Evolutionary conservation across 106 monocot genomes (phyloP).

Genomic region (Apostasia ramifera): DNA sequence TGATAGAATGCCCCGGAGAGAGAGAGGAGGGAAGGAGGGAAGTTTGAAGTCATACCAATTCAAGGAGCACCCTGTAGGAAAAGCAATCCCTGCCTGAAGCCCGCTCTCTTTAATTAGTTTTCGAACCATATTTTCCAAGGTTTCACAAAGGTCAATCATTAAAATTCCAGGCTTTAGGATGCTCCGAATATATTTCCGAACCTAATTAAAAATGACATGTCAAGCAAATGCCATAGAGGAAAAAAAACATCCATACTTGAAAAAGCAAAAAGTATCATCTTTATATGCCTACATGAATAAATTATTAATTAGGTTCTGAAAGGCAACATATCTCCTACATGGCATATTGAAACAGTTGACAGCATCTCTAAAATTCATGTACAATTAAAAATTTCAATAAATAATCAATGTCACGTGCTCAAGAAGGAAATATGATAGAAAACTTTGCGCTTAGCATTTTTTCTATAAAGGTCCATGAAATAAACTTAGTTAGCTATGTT

Average conservation of each 20-base stretch:
- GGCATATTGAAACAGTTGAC: too few species aligned
- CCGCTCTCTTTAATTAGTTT: slow-evolving; percentile 91
- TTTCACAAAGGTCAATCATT: slow-evolving; percentile 95
- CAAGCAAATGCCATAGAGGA: neutral
- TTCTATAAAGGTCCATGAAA: too few species aligned
- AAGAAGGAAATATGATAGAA: too few species aligned
- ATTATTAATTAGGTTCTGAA: too few species aligned
- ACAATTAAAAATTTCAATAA: too few species aligned
- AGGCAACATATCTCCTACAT: too few species aligned
- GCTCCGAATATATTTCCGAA: slow-evolving; percentile 81
- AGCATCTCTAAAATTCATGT: too few species aligned
- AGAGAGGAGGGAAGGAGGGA: neutral
- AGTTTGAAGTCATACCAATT: slow-evolving; percentile 59
- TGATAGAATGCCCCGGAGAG: too few species aligned
- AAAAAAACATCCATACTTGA: neutral
- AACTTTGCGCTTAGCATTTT: too few species aligned
- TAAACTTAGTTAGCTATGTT: too few species aligned
- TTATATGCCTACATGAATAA: neutral
- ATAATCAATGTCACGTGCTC: too few species aligned
- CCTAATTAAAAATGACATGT: slow-evolving; percentile 31
- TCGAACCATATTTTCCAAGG: slow-evolving; percentile 91
- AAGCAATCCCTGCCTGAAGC: slow-evolving; percentile 95
- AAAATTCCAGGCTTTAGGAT: slow-evolving; percentile 87
- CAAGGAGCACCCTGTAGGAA: slow-evolving; percentile 96
- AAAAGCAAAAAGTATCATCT: neutral